These are phyloP conservation scores for Lachancea kluyveri DNA, from an alignment of 805 yeast genomes.

Conservation along the genomic window DNA sequence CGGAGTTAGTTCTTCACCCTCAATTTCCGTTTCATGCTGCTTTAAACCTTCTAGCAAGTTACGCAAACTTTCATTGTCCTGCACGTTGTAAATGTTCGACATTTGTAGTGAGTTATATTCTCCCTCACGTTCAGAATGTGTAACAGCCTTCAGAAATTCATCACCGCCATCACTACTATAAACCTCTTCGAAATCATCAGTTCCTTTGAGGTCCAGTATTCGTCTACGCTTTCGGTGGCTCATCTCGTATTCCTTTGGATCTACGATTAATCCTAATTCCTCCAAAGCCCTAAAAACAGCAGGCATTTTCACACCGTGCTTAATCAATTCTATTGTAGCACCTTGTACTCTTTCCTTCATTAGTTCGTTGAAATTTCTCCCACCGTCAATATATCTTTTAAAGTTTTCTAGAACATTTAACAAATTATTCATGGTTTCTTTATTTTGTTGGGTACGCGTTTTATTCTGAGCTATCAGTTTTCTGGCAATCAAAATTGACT, in stretches of 20 bases:
- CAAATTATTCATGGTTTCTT: slow-evolving; percentile 14
- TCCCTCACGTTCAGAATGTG: slow-evolving; percentile 1
- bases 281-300: slow-evolving; percentile 5
- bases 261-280: slow-evolving; percentile 4
- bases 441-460: slow-evolving; percentile 13
- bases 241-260: slow-evolving; percentile 2
- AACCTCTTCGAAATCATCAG: slow-evolving; percentile 6
- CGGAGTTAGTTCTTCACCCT: slow-evolving; percentile 57
- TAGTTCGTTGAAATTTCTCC: slow-evolving; percentile 18
- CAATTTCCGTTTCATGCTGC: slow-evolving; percentile 32
- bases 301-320: slow-evolving; percentile 27
- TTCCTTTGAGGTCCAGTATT: background rate
- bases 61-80: slow-evolving; percentile 33
- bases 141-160: slow-evolving; percentile 8
- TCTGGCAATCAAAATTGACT: slow-evolving; percentile 25
- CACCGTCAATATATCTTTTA: slow-evolving; percentile 22
- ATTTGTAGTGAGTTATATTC: slow-evolving; percentile 7
- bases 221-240: background rate
- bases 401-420: slow-evolving; percentile 17
- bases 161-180: slow-evolving; percentile 7
- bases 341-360: slow-evolving; percentile 15
- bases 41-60: slow-evolving; percentile 34
- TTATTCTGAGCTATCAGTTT: slow-evolving; percentile 19
- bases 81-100: slow-evolving; percentile 32
- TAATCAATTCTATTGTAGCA: slow-evolving; percentile 18